These are phyloP conservation scores for Yamagishiella unicocca DNA, from an alignment of 139 green algal species.

Conservation along the genomic window DNA sequence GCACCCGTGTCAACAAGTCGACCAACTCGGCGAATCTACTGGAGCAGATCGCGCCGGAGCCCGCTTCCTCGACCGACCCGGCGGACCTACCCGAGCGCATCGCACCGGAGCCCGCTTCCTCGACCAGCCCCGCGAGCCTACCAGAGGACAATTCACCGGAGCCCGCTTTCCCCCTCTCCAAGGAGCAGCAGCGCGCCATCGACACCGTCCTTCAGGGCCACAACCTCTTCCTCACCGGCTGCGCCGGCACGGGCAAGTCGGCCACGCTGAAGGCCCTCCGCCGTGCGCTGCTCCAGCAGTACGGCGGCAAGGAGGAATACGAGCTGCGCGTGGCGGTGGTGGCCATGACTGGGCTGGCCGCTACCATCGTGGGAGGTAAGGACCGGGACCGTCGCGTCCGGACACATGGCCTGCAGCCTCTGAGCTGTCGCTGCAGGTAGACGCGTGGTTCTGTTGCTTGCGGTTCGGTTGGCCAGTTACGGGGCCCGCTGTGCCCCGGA, in stretches of 20 bases:
- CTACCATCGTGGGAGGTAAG: conserved; percentile 62
- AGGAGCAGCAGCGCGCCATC: conserved; percentile 43
- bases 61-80: too few relatives aligned
- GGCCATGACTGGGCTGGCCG: conserved; percentile 68
- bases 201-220: conserved; percentile 49
- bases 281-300: background rate
- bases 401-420: too few relatives aligned
- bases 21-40: too few relatives aligned
- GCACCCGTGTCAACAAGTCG: too few relatives aligned
- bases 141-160: too few relatives aligned
- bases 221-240: conserved; percentile 73
- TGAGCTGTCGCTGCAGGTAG: too few relatives aligned
- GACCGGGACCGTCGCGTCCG: background rate
- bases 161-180: background rate
- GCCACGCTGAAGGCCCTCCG: conserved; percentile 48
- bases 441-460: too few relatives aligned
- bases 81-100: too few relatives aligned
- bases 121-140: background rate
- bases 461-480: too few relatives aligned
- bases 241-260: conserved; percentile 71
- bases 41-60: too few relatives aligned
- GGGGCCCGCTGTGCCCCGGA: too few relatives aligned
- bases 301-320: background rate
- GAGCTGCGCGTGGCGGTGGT: conserved; percentile 53
- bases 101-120: too few relatives aligned